phyloP scores from a whole-genome alignment of 768 basidiomycete species.

The Boletus pseudo-olivaceus region DNA sequence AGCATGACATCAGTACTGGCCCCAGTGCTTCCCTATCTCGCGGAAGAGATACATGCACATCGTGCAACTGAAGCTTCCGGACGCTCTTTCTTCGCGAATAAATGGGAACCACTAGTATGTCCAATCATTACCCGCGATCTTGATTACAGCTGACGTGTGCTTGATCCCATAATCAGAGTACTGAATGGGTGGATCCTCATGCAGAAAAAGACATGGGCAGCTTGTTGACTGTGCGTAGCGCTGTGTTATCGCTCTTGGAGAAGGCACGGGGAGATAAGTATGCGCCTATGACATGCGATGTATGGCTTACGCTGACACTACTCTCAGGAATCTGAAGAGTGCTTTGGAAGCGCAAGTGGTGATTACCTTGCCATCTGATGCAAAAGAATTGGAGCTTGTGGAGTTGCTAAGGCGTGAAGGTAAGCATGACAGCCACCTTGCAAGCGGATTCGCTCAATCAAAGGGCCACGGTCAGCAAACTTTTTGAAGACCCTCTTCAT shows the following conservation, averaged over 20 bases:
- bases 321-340: slow-evolving; percentile 62
- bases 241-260: slow-evolving; percentile 68
- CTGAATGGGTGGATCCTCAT: slow-evolving; percentile 58
- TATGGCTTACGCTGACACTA: slow-evolving; percentile 1
- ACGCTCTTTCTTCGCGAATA: slow-evolving; percentile 63
- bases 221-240: slow-evolving; percentile 57
- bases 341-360: slow-evolving; percentile 76
- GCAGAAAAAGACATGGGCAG: slow-evolving; percentile 61
- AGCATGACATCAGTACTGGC: slow-evolving; percentile 71
- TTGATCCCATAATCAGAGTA: slow-evolving; percentile 34
- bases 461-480: slow-evolving; percentile 40
- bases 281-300: slow-evolving; percentile 13
- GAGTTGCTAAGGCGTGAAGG: slow-evolving; percentile 46
- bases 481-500: slow-evolving; percentile 76
- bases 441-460: not conserved
- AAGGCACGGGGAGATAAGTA: slow-evolving; percentile 75
- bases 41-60: slow-evolving; percentile 73
- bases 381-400: slow-evolving; percentile 28
- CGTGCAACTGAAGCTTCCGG: slow-evolving; percentile 13
- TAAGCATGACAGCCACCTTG: not conserved
- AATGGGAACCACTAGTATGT: slow-evolving; percentile 71
- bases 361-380: slow-evolving; percentile 47
- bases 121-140: not conserved
- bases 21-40: slow-evolving; percentile 86
- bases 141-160: not conserved